Conservation (phyloP, 768 basidiomycete genomes). For the Trametes meyenii region DNA sequence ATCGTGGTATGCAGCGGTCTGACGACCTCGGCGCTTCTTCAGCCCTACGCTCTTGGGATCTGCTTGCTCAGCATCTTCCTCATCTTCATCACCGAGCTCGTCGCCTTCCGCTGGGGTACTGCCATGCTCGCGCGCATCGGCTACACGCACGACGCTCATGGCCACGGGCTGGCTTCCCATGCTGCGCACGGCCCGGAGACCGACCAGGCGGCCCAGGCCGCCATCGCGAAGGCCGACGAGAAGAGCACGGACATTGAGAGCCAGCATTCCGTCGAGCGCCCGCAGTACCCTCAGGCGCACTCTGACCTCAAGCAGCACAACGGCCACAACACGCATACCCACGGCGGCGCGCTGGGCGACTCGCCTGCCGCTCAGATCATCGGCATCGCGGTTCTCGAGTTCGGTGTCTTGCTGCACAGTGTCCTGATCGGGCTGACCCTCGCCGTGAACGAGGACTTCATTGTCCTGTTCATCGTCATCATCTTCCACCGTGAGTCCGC, state of each 20-base stretch:
- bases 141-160: constrained; percentile 66
- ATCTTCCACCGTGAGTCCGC: constrained; percentile 83
- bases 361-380: constrained; percentile 69
- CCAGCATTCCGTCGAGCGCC: constrained; percentile 12
- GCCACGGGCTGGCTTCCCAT: constrained; percentile 57
- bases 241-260: constrained; percentile 14
- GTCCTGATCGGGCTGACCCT: constrained; percentile 88
- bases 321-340: neutral
- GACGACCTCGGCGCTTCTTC: neutral
- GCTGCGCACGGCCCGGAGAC: constrained; percentile 74
- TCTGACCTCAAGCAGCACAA: constrained; percentile 17
- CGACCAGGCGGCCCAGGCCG: constrained; percentile 9
- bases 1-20: neutral
- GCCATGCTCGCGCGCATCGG: constrained; percentile 70
- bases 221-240: constrained; percentile 7
- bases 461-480: constrained; percentile 84
- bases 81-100: constrained; percentile 83
- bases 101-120: constrained; percentile 87
- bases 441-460: constrained; percentile 84
- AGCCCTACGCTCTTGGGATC: constrained; percentile 85
- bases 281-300: constrained; percentile 17
- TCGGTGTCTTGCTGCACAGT: constrained; percentile 89
- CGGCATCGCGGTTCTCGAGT: constrained; percentile 91
- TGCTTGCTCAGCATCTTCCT: constrained; percentile 79
- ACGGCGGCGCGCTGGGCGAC: constrained; percentile 34